Evolutionary conservation across 768 basidiomycete genomes (phyloP).

Genomic region (Podaxis sp.): DNA sequence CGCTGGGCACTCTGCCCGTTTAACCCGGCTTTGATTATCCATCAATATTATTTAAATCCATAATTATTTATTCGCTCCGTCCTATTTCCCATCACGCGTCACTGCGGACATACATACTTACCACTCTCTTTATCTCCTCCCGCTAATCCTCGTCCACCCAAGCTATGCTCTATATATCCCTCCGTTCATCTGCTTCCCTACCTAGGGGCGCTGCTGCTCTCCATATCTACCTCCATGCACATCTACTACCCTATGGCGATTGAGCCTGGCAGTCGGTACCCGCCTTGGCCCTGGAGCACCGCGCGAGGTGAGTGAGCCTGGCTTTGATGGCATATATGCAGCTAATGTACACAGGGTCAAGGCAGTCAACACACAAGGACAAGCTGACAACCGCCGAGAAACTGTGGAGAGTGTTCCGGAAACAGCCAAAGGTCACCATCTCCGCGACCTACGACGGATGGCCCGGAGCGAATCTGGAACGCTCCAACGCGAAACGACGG

Average conservation of each 20-base stretch:
- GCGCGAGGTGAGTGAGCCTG: not conserved
- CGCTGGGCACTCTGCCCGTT: too few species aligned
- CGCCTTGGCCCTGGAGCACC: not conserved
- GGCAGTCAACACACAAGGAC: not conserved
- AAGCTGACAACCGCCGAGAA: not conserved
- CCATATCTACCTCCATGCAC: not conserved
- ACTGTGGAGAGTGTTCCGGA: not conserved
- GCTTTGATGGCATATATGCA: not conserved
- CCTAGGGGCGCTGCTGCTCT: too few species aligned
- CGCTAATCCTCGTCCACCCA: too few species aligned
- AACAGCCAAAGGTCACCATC: not conserved
- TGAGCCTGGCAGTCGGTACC: not conserved
- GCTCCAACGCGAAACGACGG: not conserved
- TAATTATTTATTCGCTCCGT: not conserved
- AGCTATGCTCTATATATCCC: too few species aligned
- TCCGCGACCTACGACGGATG: not conserved
- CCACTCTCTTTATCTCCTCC: not conserved
- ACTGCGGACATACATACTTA: not conserved
- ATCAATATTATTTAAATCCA: not conserved
- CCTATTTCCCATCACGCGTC: not conserved
- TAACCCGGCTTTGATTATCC: too few species aligned
- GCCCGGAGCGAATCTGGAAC: not conserved
- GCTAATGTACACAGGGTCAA: not conserved
- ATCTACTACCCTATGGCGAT: not conserved
- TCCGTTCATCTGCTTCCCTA: too few species aligned